Percentiles rank a stretch among this genome's conserved stretches.
Conservation (phyloP, 768 basidiomycete genomes). For the Fomitopsis pulvina region DNA sequence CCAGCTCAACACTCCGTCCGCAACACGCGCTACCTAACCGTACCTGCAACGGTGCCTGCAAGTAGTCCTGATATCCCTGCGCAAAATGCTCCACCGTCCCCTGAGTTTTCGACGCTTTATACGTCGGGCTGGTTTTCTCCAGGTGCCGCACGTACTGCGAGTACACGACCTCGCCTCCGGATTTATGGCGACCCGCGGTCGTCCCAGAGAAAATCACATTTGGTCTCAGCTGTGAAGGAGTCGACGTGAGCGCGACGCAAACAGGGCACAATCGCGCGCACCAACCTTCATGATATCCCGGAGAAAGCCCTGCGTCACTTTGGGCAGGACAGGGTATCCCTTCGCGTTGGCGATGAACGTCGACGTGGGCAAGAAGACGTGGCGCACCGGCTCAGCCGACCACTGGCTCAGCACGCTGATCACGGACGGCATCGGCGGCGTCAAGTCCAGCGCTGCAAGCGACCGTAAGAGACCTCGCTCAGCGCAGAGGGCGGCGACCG, state of each 20-base stretch:
- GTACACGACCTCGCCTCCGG: conserved; percentile 84
- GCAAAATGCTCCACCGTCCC: conserved; percentile 89
- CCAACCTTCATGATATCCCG: conserved; percentile 82
- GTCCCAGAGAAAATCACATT: conserved; percentile 77
- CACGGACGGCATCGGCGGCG: conserved; percentile 78
- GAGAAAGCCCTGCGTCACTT: conserved; percentile 87
- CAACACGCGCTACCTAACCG: conserved; percentile 13
- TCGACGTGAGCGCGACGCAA: not conserved
- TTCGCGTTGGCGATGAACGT: conserved; percentile 94
- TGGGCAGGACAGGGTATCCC: conserved; percentile 94
- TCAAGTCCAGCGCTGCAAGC: conserved; percentile 78
- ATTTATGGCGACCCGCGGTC: conserved; percentile 53
- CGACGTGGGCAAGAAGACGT: conserved; percentile 83
- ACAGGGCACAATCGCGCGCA: conserved; percentile 3
- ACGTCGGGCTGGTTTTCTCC: conserved; percentile 67
- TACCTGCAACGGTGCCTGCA: conserved; percentile 92
- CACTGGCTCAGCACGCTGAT: conserved; percentile 76
- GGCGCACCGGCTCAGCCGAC: conserved; percentile 88
- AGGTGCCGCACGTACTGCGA: conserved; percentile 82
- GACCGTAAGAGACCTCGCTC: conserved; percentile 11
- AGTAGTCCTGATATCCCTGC: conserved; percentile 88
- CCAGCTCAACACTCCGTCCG: not conserved
- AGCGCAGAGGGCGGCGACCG: not conserved
- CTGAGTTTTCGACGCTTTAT: conserved; percentile 54
- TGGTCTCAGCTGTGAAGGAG: conserved; percentile 64